These are phyloP conservation scores for Erodium texanum DNA, from an alignment of 441 rosid species.

Conservation along the genomic window DNA sequence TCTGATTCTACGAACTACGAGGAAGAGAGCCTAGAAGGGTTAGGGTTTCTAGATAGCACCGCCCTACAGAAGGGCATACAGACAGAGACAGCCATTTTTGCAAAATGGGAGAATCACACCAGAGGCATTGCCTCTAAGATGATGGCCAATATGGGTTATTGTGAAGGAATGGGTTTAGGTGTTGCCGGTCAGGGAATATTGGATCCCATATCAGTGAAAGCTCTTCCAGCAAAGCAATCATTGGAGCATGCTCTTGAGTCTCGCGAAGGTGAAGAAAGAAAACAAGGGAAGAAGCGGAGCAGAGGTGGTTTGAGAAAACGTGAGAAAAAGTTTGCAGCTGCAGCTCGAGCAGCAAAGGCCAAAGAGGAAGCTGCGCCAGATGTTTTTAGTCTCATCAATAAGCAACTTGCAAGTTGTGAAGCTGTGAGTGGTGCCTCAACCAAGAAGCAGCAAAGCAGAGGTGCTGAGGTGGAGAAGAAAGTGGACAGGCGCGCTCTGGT, in stretches of 20 bases:
- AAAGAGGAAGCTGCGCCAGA: constrained; percentile 59
- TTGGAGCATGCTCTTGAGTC: constrained; percentile 66
- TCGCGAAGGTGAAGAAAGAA: constrained; percentile 30
- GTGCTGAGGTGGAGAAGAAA: constrained; percentile 48
- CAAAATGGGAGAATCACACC: constrained; percentile 96
- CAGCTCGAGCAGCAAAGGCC: constrained; percentile 47
- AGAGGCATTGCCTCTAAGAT: constrained; percentile 90
- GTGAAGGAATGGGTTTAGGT: constrained; percentile 92
- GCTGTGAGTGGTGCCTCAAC: constrained; percentile 29
- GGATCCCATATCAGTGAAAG: constrained; percentile 69
- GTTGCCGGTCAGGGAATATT: constrained; percentile 77
- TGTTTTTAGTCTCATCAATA: constrained; percentile 76
- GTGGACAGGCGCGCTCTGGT: constrained; percentile 57
- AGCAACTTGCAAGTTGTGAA: constrained; percentile 41
- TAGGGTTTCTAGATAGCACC: constrained; percentile 60
- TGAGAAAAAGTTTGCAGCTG: constrained; percentile 65
- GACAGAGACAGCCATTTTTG: constrained; percentile 68
- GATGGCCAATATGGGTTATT: constrained; percentile 96
- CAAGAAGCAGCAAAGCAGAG: constrained; percentile 37
- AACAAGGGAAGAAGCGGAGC: constrained; percentile 48
- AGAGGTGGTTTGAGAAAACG: constrained; percentile 91
- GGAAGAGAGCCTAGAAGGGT: constrained; percentile 48
- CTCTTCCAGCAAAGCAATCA: constrained; percentile 74
- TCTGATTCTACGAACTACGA: constrained; percentile 53
- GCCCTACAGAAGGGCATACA: constrained; percentile 54